Evolutionary conservation across 768 basidiomycete genomes (phyloP), one percentile per base, ranked within the genome.

Genomic region (Polyporus arcularius): DNA sequence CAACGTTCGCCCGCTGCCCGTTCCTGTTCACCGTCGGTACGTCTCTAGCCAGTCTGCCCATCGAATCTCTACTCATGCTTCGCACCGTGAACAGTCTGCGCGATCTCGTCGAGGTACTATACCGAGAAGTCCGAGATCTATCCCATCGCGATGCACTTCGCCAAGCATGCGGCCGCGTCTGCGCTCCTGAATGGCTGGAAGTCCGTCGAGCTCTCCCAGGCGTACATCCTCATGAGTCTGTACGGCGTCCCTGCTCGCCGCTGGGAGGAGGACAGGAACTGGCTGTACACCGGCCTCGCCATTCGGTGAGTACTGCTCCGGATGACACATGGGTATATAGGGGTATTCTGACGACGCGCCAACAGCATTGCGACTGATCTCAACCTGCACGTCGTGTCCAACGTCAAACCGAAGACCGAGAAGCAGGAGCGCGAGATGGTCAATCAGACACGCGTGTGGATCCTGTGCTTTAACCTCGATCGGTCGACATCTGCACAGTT

Each of bases 251-350:
- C 90, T 4, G 91, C 90, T 1, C 82, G 87, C 26, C 76, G 85
- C 45, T 96, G 94, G 89, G 93, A 96, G 67, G 92, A 96, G 66
- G 93, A 96, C 70, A 81, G 92, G 31, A 91, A 90, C 58, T 96
- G 93, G 91, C 72, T 95, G 50, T 92, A 93, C 69, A 89, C 92
- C 4, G 93, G 94, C 21, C 83, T 94, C 62, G 93, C 92, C 1
- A 88, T 94, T 38, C 86, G 91, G 86, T 89, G 54, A 40, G 64
- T 21, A 31, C 40, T 6, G 21, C 12, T 10, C 31, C 14, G 5
- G 8, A n/a, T 9, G 32, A 41, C 38, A 39, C 47, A 48, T 40
- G 65, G 42, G 2, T 26, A 26, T 54, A 21, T 10, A 1, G 35
- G 65, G 28, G 48, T 39, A 16, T 49, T 9, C 57, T 30, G 14